These are phyloP conservation scores for Serendipita sp. DNA, from an alignment of 768 basidiomycete species.

Conservation along the genomic window DNA sequence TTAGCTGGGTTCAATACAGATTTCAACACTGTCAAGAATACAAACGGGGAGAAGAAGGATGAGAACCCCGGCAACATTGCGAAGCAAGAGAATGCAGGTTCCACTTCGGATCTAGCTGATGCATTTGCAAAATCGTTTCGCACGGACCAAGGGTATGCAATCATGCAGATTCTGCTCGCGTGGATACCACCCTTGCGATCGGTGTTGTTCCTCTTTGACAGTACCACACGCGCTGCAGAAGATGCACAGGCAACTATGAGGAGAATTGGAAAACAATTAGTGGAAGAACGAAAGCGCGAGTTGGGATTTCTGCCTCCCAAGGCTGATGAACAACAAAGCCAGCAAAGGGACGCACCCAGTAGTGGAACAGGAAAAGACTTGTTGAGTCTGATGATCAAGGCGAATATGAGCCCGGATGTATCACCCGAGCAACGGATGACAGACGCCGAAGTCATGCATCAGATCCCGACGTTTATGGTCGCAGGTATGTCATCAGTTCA, in stretches of 20 bases:
- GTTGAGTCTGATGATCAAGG: slow-evolving; percentile 40
- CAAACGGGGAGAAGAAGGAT: neutral
- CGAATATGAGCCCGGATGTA: slow-evolving; percentile 47
- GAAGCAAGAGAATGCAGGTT: neutral
- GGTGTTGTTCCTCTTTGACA: neutral
- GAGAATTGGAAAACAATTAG: slow-evolving; percentile 6
- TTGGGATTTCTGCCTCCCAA: neutral
- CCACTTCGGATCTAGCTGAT: neutral
- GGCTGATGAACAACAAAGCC: neutral
- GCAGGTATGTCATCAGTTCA: slow-evolving; percentile 40
- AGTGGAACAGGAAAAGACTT: slow-evolving; percentile 30
- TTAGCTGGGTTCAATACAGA: slow-evolving; percentile 10
- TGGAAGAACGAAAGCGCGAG: slow-evolving; percentile 20
- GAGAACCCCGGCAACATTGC: too few relatives aligned
- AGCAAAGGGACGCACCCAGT: neutral
- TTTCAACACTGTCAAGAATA: neutral
- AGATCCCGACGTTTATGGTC: slow-evolving; percentile 43
- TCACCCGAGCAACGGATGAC: slow-evolving; percentile 36
- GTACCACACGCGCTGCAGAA: neutral
- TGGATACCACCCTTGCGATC: neutral
- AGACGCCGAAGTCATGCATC: slow-evolving; percentile 44
- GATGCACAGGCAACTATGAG: neutral
- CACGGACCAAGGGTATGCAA: neutral
- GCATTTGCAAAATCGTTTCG: neutral
- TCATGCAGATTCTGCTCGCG: neutral